These are phyloP conservation scores for Batkoa obscura DNA, from an alignment of 371 early-diverging fungal species.

Conservation along the genomic window DNA sequence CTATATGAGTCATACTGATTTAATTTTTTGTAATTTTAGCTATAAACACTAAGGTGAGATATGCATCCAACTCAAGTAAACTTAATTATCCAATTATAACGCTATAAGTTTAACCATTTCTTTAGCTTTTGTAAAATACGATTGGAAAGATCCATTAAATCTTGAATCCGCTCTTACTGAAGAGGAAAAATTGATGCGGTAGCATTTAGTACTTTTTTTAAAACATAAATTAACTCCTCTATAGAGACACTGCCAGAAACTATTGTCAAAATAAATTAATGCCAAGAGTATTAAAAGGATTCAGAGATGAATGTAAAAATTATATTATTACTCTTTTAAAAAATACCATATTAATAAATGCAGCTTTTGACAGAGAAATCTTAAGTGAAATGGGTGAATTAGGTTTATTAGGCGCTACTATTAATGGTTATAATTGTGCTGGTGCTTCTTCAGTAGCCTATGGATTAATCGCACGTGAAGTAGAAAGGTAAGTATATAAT, in stretches of 20 bases:
- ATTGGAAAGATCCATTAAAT: conserved; percentile 84
- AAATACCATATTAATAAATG: neutral
- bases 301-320: conserved; percentile 62
- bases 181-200: conserved; percentile 66
- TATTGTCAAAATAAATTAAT: conserved; percentile 80
- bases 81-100: neutral
- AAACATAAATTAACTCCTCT: neutral
- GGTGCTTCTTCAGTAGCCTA: conserved; percentile 95
- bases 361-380: conserved; percentile 75
- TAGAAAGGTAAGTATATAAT: conserved; percentile 45
- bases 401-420: conserved; percentile 86
- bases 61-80: neutral
- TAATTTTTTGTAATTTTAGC: neutral
- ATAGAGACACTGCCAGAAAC: conserved; percentile 59
- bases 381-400: conserved; percentile 87
- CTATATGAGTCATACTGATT: too few species aligned
- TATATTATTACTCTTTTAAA: neutral
- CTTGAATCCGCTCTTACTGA: conserved; percentile 71
- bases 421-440: conserved; percentile 92
- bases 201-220: neutral
- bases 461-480: conserved; percentile 89
- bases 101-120: neutral
- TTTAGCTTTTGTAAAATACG: conserved; percentile 36
- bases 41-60: neutral
- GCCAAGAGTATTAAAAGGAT: conserved; percentile 68